phyloP scores from a whole-genome alignment of 108 stramenopile genomes.

The Chaetoceros muelleri region DNA sequence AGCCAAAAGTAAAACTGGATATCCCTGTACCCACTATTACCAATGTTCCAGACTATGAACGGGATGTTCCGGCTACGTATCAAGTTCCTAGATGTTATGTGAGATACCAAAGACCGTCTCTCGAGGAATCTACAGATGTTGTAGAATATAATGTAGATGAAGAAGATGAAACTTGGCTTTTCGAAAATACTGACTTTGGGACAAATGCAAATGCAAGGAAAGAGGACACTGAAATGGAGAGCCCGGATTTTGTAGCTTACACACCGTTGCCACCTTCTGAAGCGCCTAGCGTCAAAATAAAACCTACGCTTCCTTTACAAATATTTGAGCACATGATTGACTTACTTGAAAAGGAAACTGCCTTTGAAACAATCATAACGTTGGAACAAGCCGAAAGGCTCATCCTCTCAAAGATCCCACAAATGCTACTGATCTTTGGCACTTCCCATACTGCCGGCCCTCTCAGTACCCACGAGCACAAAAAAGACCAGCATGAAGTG shows the following conservation, averaged over 20 bases:
- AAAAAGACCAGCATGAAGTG: not conserved
- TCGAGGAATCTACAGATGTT: constrained; percentile 27
- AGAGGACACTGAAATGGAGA: constrained; percentile 4
- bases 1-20: constrained; percentile 44
- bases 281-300: not conserved
- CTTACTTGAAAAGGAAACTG: constrained; percentile 72
- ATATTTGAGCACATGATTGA: constrained; percentile 71
- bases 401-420: constrained; percentile 42
- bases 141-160: constrained; percentile 63
- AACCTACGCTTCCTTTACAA: constrained; percentile 30
- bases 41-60: constrained; percentile 39
- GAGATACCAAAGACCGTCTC: constrained; percentile 37
- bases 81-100: constrained; percentile 46
- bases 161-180: constrained; percentile 73
- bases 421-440: constrained; percentile 43
- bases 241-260: not conserved
- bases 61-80: constrained; percentile 57
- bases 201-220: constrained; percentile 7
- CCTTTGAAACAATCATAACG: constrained; percentile 64
- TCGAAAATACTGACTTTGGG: constrained; percentile 58
- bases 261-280: not conserved
- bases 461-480: constrained; percentile 18
- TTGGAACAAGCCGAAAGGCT: constrained; percentile 50
- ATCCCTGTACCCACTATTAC: constrained; percentile 72
- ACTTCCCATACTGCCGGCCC: constrained; percentile 9